A percentile compares a stretch with the other conserved stretches of the same genome.
These are phyloP conservation scores for Pythium vanterpoolii DNA, from an alignment of 352 stramenopile genomes.

Conservation along the genomic window DNA sequence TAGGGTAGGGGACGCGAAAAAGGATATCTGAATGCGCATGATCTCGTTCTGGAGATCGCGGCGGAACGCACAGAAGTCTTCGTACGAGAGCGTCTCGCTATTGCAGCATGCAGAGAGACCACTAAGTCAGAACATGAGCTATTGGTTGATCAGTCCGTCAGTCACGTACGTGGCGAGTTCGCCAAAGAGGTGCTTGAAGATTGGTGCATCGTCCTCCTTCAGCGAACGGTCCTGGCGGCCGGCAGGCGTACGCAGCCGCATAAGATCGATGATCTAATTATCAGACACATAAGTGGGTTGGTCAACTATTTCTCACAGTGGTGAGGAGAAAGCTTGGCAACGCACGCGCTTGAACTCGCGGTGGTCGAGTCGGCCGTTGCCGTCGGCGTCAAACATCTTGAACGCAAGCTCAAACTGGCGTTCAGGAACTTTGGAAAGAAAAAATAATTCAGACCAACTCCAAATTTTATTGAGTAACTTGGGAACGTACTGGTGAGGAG, in stretches of 20 bases:
- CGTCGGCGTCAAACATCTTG: slow-evolving; percentile 87
- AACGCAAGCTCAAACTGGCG: slow-evolving; percentile 87
- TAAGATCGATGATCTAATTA: slow-evolving; percentile 77
- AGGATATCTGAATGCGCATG: slow-evolving; percentile 89
- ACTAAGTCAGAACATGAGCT: background rate
- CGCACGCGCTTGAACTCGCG: slow-evolving; percentile 82
- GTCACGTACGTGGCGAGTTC: slow-evolving; percentile 57
- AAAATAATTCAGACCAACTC: background rate
- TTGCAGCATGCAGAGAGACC: background rate
- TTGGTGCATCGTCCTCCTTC: slow-evolving; percentile 67
- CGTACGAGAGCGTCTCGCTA: slow-evolving; percentile 79
- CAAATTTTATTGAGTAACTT: background rate
- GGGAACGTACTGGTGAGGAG: slow-evolving; percentile 72
- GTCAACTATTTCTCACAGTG: too few species aligned
- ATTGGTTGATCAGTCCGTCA: background rate
- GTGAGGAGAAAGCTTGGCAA: background rate
- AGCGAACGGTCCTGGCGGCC: slow-evolving; percentile 77
- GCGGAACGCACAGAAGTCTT: slow-evolving; percentile 76
- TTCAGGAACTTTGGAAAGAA: slow-evolving; percentile 52
- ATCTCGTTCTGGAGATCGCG: slow-evolving; percentile 77
- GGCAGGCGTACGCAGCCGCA: slow-evolving; percentile 74
- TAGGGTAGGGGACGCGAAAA: slow-evolving; percentile 15
- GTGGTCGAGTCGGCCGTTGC: slow-evolving; percentile 77
- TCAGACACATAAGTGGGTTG: background rate
- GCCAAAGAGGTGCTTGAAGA: slow-evolving; percentile 87